Conservation (phyloP, 495 filamentous ascomycete species). For the Poronia punctata region DNA sequence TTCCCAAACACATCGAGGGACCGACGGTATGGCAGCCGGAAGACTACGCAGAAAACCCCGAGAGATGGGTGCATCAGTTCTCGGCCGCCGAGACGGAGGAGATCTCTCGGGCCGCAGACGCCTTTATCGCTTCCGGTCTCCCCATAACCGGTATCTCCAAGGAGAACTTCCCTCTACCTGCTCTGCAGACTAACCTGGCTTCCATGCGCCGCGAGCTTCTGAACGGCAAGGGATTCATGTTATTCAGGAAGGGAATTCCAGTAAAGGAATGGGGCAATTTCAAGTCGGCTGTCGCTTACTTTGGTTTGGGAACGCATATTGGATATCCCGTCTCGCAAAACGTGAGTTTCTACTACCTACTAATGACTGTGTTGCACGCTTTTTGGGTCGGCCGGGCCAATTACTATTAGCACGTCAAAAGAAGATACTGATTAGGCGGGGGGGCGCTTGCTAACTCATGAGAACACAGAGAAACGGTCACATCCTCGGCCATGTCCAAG, state of each 20-base stretch:
- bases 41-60: constrained; percentile 60
- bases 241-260: constrained; percentile 85
- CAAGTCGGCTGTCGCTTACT: constrained; percentile 81
- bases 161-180: constrained; percentile 60
- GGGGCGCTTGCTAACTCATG: constrained; percentile 2
- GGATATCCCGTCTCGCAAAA: constrained; percentile 87
- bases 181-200: constrained; percentile 47
- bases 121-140: constrained; percentile 53
- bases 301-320: constrained; percentile 81
- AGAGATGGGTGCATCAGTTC: constrained; percentile 72
- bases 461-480: constrained; percentile 53
- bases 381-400: no score
- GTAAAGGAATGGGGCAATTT: constrained; percentile 66
- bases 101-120: constrained; percentile 58
- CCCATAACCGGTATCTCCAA: constrained; percentile 72
- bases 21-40: constrained; percentile 73
- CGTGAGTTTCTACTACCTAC: no score
- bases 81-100: constrained; percentile 59
- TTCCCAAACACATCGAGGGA: constrained; percentile 67
- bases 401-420: no score
- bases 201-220: constrained; percentile 62
- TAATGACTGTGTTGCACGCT: no score
- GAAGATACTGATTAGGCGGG: no score
- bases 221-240: constrained; percentile 80
- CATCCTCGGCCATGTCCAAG: constrained; percentile 85